Conservation (phyloP, 2,329 filamentous ascomycete species). For the Ceratocystis smalleyi region DNA sequence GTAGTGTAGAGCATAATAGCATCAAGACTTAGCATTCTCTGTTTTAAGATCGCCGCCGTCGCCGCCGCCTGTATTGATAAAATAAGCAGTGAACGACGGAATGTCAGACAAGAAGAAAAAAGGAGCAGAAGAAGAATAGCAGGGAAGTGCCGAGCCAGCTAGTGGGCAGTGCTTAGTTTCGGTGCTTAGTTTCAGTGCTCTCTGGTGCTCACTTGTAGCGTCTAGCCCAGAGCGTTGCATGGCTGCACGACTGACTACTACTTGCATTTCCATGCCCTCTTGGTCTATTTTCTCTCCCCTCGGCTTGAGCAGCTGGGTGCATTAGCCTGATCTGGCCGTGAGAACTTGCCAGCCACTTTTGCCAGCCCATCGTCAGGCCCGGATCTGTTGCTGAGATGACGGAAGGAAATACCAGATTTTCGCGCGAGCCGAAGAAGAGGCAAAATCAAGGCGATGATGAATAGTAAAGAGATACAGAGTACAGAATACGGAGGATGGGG, state of each 20-base stretch:
- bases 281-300: not conserved
- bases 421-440: slow-evolving; percentile 3
- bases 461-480: not conserved
- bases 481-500: not conserved
- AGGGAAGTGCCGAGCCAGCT: not conserved
- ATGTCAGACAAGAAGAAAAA: not conserved
- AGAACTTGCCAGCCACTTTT: not conserved
- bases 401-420: not conserved
- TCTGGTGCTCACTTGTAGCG: not conserved
- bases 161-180: not conserved
- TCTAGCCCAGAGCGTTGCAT: too few species aligned
- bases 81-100: too few species aligned
- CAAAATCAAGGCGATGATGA: not conserved
- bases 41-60: not conserved
- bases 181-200: not conserved
- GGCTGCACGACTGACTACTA: too few species aligned
- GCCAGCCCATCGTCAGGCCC: not conserved
- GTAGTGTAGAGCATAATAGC: not conserved
- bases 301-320: too few species aligned
- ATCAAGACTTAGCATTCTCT: not conserved
- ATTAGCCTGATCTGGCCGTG: too few species aligned
- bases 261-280: not conserved
- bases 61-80: too few species aligned
- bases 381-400: slow-evolving; percentile 2
- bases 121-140: too few species aligned